Conservation (phyloP, 495 filamentous ascomycete species). For the Penicillium argentinense region DNA sequence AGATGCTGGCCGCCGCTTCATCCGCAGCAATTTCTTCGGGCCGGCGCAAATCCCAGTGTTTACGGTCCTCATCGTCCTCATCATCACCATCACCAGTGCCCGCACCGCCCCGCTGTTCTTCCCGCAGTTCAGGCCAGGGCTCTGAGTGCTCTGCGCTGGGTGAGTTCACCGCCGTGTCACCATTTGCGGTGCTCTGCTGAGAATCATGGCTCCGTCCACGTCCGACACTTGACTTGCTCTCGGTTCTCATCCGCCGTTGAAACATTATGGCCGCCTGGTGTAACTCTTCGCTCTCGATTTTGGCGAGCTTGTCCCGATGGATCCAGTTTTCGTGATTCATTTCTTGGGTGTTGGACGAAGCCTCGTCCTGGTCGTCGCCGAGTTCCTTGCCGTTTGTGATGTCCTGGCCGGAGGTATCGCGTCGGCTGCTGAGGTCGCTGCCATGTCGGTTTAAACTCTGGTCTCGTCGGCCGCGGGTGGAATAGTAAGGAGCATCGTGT, state of each 20-base stretch:
- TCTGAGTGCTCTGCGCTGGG: constrained; percentile 33
- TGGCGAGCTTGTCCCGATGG: constrained; percentile 89
- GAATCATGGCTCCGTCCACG: constrained; percentile 55
- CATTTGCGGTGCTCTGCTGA: constrained; percentile 32
- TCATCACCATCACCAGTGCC: constrained; percentile 39
- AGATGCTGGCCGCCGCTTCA: constrained; percentile 39
- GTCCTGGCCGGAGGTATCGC: constrained; percentile 53
- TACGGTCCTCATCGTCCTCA: constrained; percentile 31
- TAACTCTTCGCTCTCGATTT: constrained; percentile 90
- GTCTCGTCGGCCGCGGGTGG: constrained; percentile 43
- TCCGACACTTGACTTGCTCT: constrained; percentile 59
- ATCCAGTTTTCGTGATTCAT: constrained; percentile 71
- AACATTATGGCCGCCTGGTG: constrained; percentile 80
- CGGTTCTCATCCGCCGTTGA: constrained; percentile 55
- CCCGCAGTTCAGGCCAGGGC: constrained; percentile 39
- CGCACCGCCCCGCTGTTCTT: constrained; percentile 42
- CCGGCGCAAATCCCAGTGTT: constrained; percentile 69
- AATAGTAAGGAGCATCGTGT: constrained; percentile 27
- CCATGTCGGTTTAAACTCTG: constrained; percentile 48
- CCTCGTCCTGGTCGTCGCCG: constrained; percentile 18
- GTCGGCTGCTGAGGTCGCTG: constrained; percentile 56
- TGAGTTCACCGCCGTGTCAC: constrained; percentile 28
- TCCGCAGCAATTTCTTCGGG: constrained; percentile 81
- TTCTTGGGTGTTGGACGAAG: constrained; percentile 11
- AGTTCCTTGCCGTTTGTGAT: constrained; percentile 29